Evolutionary conservation across 2,329 filamentous ascomycete species (phyloP).

Genomic region (Hypoxylon sp.): DNA sequence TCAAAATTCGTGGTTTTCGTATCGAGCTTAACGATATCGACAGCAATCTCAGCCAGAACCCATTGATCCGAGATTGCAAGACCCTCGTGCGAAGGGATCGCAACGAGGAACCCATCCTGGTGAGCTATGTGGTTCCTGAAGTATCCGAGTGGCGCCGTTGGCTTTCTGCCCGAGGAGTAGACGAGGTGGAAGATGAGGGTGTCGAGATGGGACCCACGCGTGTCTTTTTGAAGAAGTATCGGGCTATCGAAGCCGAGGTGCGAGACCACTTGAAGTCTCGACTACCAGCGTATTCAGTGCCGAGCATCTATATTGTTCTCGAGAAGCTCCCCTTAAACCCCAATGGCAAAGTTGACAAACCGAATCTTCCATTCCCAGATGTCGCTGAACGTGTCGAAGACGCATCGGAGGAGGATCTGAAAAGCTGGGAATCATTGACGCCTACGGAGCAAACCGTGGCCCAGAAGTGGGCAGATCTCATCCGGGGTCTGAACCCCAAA

Average conservation of each 20-base stretch:
- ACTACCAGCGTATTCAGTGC: conserved; percentile 81
- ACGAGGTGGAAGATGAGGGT: conserved; percentile 70
- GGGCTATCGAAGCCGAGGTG: conserved; percentile 64
- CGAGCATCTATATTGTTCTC: conserved; percentile 80
- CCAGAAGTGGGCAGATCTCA: conserved; percentile 79
- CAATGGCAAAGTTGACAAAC: conserved; percentile 88
- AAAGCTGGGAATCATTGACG: conserved; percentile 59
- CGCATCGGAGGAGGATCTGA: conserved; percentile 60
- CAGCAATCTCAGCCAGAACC: conserved; percentile 80
- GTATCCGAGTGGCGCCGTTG: conserved; percentile 79
- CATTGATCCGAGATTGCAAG: conserved; percentile 84
- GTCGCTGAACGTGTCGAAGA: conserved; percentile 72
- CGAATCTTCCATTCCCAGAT: conserved; percentile 85
- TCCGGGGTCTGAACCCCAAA: conserved; percentile 75
- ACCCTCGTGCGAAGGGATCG: conserved; percentile 88
- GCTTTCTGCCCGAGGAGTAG: conserved; percentile 68
- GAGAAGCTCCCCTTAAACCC: conserved; percentile 83
- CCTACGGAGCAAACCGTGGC: conserved; percentile 78
- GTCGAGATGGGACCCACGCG: conserved; percentile 60
- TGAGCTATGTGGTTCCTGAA: conserved; percentile 92
- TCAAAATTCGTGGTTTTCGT: conserved; percentile 96
- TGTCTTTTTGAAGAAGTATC: conserved; percentile 63
- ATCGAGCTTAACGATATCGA: conserved; percentile 97
- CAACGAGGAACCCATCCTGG: conserved; percentile 86
- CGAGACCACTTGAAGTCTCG: conserved; percentile 78